Base-by-base conservation (phyloP, 73 alveolate genomes). In the Breviolum minutum region DNA sequence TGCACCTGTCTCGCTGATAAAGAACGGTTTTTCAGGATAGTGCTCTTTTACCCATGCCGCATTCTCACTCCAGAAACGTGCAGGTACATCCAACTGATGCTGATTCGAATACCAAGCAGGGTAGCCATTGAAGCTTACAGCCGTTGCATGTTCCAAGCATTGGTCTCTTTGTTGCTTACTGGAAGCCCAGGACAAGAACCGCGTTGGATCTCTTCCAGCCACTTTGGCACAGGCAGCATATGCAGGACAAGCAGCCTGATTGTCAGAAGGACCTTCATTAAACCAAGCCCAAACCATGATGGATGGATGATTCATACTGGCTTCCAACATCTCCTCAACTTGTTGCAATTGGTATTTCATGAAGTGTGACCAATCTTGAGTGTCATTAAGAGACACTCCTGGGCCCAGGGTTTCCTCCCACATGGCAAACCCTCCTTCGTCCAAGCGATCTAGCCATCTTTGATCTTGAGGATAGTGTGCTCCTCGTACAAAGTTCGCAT, bases 221-320 rank as follows among this genome's bases (percentile, higher is more conserved):
- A 30, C 54, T 54, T 19, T 11, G 19, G 82, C 95, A 66, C 83
- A 87, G 68, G 81, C 95, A 13, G 95, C 83, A 30, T 66, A 63
- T 12, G 81, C 95, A 11, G 83, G 66, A 40, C 95, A 87, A 68
- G 95, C 95, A 40, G 30, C 89, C 89, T 10, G 27, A 17, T 91
- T 48, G 64, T 91, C n/a, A 8, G 97, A 91, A 40, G 97, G 97
- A 16, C 97, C 97, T 91, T 91, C 97, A n/a, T 91, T 91, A 64
- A 91, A 91, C 97, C 97, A 91, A 8, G 97, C 97, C 97, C 97
- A 91, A n/a, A 80, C 97, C 97, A 91, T 91, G 89, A 91, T 91
- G 66, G 97, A 91, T 29, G 97, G 97, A 80, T 91, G 97, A 40
- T 91, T 91, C 97, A 91, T 91, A 83, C 97, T 91, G 20, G 97